A percentile compares a stretch with the other conserved stretches of the same genome.
Evolutionary conservation across 2,329 filamentous ascomycete genomes (phyloP).

Genomic region (Madurella mycetomatis): DNA sequence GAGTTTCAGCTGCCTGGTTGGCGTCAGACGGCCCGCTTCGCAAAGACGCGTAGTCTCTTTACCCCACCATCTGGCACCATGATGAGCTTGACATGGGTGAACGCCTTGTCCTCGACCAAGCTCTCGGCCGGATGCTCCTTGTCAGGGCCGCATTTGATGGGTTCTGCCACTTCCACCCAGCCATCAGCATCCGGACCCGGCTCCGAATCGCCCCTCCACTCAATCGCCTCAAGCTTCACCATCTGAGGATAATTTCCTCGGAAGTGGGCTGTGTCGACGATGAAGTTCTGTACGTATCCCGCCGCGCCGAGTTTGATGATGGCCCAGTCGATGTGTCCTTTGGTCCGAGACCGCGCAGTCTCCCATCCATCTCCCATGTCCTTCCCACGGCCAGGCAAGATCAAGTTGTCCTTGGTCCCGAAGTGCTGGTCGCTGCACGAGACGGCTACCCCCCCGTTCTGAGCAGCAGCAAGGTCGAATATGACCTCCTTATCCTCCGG

Average conservation of each 20-base stretch:
- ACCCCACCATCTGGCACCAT: conserved; percentile 93
- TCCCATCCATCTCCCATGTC: conserved; percentile 92
- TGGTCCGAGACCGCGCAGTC: conserved; percentile 67
- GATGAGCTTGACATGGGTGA: conserved; percentile 83
- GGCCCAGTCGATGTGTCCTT: conserved; percentile 75
- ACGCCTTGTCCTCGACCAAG: conserved; percentile 52
- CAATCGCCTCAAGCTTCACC: conserved; percentile 61
- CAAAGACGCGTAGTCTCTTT: conserved; percentile 77
- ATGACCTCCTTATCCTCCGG: conserved; percentile 60
- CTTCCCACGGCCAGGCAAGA: conserved; percentile 72
- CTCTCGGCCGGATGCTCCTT: conserved; percentile 63
- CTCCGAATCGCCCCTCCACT: conserved; percentile 48
- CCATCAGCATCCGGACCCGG: conserved; percentile 52
- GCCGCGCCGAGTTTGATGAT: conserved; percentile 68
- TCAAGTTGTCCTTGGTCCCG: conserved; percentile 72
- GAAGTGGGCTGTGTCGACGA: conserved; percentile 80
- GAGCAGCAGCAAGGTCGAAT: conserved; percentile 71
- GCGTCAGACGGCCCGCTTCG: conserved; percentile 46
- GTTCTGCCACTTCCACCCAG: conserved; percentile 63
- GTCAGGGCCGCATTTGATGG: conserved; percentile 68
- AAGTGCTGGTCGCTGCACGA: conserved; percentile 82
- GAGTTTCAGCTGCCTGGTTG: background rate
- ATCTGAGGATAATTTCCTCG: conserved; percentile 79
- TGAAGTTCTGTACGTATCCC: conserved; percentile 59
- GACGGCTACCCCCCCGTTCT: conserved; percentile 72